Conservation (phyloP, 106 monocot genomes). For the Vanilla planifolia region DNA sequence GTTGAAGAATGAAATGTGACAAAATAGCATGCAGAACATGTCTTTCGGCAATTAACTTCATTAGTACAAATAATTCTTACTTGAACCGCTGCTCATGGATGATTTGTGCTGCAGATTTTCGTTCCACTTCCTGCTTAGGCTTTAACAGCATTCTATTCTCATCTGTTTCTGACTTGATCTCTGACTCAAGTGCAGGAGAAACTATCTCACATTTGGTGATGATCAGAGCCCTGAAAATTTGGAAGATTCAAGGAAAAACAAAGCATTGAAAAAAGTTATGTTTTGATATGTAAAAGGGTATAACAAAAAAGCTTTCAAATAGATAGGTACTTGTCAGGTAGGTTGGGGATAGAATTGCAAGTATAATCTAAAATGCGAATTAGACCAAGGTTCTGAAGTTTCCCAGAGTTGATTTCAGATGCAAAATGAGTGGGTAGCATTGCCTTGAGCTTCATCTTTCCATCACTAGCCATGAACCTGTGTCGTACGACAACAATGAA, state of each 20-base stretch:
- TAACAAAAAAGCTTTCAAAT: neutral
- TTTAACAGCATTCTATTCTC: conserved; percentile 46
- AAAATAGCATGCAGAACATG: too few relatives aligned
- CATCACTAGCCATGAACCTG: conserved; percentile 95
- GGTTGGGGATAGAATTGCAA: conserved; percentile 77
- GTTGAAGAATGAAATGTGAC: too few relatives aligned
- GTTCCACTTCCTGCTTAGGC: conserved; percentile 51
- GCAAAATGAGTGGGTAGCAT: conserved; percentile 73
- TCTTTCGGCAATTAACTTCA: too few relatives aligned
- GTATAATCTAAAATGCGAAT: conserved; percentile 83
- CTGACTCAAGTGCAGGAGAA: conserved; percentile 47
- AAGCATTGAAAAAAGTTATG: neutral
- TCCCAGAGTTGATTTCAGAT: conserved; percentile 66
- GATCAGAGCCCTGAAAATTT: conserved; percentile 67
- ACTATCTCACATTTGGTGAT: conserved; percentile 83
- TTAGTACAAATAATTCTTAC: too few relatives aligned
- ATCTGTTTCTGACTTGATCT: conserved; percentile 46
- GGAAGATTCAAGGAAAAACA: neutral
- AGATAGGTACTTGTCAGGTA: conserved; percentile 56
- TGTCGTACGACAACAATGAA: conserved; percentile 5
- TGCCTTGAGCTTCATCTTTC: conserved; percentile 74
- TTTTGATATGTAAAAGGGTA: neutral
- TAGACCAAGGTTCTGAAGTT: conserved; percentile 79
- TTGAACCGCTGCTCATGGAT: conserved; percentile 71
- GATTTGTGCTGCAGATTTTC: conserved; percentile 89